Base-by-base conservation (phyloP, 164 flowering plant species). In the Berberis thunbergii region DNA sequence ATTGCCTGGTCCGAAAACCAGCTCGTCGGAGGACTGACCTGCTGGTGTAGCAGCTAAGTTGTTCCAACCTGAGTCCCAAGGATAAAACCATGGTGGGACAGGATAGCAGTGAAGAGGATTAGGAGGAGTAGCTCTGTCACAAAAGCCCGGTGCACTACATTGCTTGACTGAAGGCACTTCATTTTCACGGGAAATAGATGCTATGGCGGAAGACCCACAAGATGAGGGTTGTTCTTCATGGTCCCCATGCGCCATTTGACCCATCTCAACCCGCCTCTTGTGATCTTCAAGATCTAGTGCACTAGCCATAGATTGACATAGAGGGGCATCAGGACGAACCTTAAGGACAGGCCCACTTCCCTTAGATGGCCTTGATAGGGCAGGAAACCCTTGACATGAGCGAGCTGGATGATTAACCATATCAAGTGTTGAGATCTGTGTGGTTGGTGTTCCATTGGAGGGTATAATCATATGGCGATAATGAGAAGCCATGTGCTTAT, bases 291-390 rank as follows among this genome's bases (percentile, higher is more conserved):
- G 74, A 60, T 70, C 79, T 38, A 81, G 64, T 2, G 70, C 85
- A 52, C 89, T 79, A 59, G 82, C 76, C 78, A 81, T 75, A 8
- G 92, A 83, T 57, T 85, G 84, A 65, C 84, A 78, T 38, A 83
- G 70, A 1, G 87, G 80, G 2, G 73, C 56, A 39, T 84, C 87
- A 2, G 86, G 42, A 7, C 86, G 83, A 69, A 88, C 86, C 41
- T 71, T 78, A 56, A 85, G 83, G 7, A 85, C 85, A 3, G 79
- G 76, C 6, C 83, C 84, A 60, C 78, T 81, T 65, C 66, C 70
- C 61, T 78, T 79, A 69, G 70, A 41, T 1, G 65, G 26, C 26
- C 26, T 26, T 26, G 26, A 26, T 49, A 2, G 75, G 75, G 42
- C 69, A 75, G 50, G 71, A 73, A 3, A 67, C 49, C 12, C 82